Conservation (phyloP, 495 filamentous ascomycete genomes). For the Cryomyces antarcticus region DNA sequence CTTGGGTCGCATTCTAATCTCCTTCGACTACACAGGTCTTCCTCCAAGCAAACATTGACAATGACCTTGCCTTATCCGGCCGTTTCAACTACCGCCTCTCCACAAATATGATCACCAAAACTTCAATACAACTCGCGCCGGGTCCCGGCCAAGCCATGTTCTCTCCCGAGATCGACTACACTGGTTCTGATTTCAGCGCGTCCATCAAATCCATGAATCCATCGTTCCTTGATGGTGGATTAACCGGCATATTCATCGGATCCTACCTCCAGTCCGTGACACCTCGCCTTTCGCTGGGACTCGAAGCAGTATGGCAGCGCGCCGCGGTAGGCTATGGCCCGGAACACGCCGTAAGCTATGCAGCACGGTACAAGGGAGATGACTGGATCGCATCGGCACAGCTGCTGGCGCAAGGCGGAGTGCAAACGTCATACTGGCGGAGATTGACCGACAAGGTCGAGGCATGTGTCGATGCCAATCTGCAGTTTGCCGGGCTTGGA, state of each 20-base stretch:
- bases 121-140: conserved; percentile 58
- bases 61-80: conserved; percentile 60
- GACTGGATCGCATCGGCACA: conserved; percentile 87
- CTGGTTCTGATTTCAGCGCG: conserved; percentile 66
- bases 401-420: conserved; percentile 58
- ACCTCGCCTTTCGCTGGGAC: conserved; percentile 64
- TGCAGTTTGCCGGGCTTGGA: conserved; percentile 53
- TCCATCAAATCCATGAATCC: conserved; percentile 85
- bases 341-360: conserved; percentile 70
- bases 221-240: conserved; percentile 70
- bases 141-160: conserved; percentile 55
- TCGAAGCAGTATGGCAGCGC: conserved; percentile 89
- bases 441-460: conserved; percentile 87
- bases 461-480: conserved; percentile 84
- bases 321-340: conserved; percentile 55
- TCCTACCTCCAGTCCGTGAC: conserved; percentile 90
- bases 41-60: conserved; percentile 87
- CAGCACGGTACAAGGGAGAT: conserved; percentile 65
- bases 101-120: conserved; percentile 56
- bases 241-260: conserved; percentile 88
- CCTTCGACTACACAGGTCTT: conserved; percentile 40
- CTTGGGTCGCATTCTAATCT: too few species aligned
- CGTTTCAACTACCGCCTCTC: conserved; percentile 83
- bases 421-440: conserved; percentile 91
- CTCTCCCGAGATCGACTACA: conserved; percentile 85